Evolutionary conservation across 2,329 filamentous ascomycete genomes (phyloP).

Genomic region (Cordyceps sp.): DNA sequence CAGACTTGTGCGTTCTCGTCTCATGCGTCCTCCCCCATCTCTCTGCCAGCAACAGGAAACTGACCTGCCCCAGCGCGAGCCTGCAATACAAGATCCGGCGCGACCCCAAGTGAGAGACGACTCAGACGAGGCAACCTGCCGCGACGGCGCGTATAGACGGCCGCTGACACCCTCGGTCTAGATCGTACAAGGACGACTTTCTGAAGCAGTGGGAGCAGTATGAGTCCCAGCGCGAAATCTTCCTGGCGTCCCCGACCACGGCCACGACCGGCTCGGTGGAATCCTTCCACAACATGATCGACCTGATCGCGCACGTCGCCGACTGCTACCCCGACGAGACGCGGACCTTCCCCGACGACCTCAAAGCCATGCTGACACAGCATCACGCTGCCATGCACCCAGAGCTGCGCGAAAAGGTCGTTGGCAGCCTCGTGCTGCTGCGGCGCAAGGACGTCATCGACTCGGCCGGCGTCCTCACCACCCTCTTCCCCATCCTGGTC

Average conservation of each 20-base stretch:
- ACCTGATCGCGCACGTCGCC: slow-evolving; percentile 84
- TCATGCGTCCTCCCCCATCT: background rate
- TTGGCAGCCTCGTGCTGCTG: slow-evolving; percentile 74
- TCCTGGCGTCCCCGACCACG: slow-evolving; percentile 66
- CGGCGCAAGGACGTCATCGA: slow-evolving; percentile 86
- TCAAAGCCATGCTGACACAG: slow-evolving; percentile 63
- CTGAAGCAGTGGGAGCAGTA: slow-evolving; percentile 80
- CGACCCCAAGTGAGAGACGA: slow-evolving; percentile 53
- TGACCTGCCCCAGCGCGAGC: slow-evolving; percentile 44
- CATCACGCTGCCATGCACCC: slow-evolving; percentile 73
- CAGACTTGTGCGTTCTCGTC: slow-evolving; percentile 47
- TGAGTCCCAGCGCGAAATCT: slow-evolving; percentile 79
- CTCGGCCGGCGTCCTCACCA: slow-evolving; percentile 67
- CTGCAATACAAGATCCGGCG: slow-evolving; percentile 82
- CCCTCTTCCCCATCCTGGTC: slow-evolving; percentile 85
- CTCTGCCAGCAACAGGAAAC: too few species aligned
- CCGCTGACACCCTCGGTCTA: slow-evolving; percentile 15
- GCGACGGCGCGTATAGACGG: too few species aligned
- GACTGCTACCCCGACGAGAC: slow-evolving; percentile 83
- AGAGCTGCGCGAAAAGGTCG: slow-evolving; percentile 85
- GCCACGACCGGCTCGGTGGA: slow-evolving; percentile 65
- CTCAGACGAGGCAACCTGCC: background rate
- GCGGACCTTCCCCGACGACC: slow-evolving; percentile 57
- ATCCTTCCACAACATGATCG: slow-evolving; percentile 78
- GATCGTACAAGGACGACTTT: slow-evolving; percentile 83